These are phyloP conservation scores for Waltergamsia citrina DNA, from an alignment of 2,329 filamentous ascomycete genomes.

Conservation along the genomic window DNA sequence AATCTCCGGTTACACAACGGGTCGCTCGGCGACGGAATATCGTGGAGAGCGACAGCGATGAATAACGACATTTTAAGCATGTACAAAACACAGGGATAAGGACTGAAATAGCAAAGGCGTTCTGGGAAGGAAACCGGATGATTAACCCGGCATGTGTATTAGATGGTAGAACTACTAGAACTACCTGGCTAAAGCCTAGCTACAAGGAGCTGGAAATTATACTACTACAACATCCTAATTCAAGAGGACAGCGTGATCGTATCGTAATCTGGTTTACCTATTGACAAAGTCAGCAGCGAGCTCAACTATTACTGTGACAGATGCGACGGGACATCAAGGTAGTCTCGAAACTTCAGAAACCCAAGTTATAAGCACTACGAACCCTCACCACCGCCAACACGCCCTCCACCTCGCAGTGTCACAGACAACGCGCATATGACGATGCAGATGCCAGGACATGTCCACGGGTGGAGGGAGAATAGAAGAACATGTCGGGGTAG, in stretches of 20 bases:
- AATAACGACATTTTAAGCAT: constrained; percentile 1
- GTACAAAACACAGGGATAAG: too few relatives aligned
- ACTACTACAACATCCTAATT: background rate
- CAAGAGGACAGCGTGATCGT: too few relatives aligned
- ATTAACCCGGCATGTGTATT: background rate
- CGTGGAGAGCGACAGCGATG: constrained; percentile 8
- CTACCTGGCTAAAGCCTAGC: background rate
- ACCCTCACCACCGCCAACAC: constrained; percentile 22
- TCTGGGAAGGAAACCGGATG: background rate
- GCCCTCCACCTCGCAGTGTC: constrained; percentile 10
- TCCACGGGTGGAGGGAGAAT: constrained; percentile 8
- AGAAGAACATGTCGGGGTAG: constrained; percentile 4
- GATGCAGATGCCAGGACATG: constrained; percentile 14
- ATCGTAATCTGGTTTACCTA: too few relatives aligned
- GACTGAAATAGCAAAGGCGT: background rate
- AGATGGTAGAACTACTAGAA: constrained; percentile 1
- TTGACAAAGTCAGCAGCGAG: too few relatives aligned
- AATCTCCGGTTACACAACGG: background rate
- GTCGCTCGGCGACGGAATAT: constrained; percentile 3
- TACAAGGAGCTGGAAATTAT: background rate
- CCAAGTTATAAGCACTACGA: constrained; percentile 34
- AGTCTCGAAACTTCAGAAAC: constrained; percentile 31
- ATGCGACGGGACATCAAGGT: constrained; percentile 4
- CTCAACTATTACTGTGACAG: too few relatives aligned
- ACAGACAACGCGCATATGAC: constrained; percentile 20